Evolutionary conservation across 139 green algal species (phyloP), one percentile per base, ranked within the genome.

Genomic region (Coelastrella sp.): DNA sequence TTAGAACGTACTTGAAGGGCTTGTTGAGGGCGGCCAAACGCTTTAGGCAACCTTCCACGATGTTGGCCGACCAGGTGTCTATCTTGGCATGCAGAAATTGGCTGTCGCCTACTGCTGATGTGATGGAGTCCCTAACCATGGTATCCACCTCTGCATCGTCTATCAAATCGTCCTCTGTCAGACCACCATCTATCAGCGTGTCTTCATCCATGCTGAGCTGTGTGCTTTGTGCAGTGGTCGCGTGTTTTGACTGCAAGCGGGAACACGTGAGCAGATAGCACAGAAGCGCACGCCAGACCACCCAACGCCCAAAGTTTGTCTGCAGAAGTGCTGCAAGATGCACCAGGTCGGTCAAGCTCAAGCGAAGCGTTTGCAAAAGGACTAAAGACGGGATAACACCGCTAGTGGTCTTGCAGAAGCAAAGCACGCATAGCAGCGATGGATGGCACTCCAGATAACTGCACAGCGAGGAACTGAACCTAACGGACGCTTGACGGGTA

Each of bases 91-190:
- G 94, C 13, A 94, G 54, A 83, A 97, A 98, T 4, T 92, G 86
- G 59, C 93, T 95, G 60, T 98, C 96, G 2, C 95, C 96, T 3
- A 98, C 80, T 4, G 93, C 92, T 7, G 88, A 84, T 8, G 86
- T 87, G 75, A 96, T 95, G 7, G 93, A 89, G 58, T 96, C 94
- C 13, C 94, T 88, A 5, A 98, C 93, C 93, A 98, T 96, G 3
- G 93, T 96, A 87, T 98, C 96, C 11, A 98, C 93, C 88, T 98
- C 96, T 10, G 96, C 96, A 89, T 98, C 96, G 68, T 98, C 96
- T 22, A 98, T 94, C 20, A 98, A 77, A 89, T 98, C 96, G 23
- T 98, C 96, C 86, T 98, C 96, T 0, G 93, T 93, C 14, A 97
- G 92, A 0, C 92, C 92, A 56, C 90, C 92, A 59, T 83, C 66